phyloP scores from a whole-genome alignment of 2,329 filamentous ascomycete genomes.

The Chaetomiaceae sp. region DNA sequence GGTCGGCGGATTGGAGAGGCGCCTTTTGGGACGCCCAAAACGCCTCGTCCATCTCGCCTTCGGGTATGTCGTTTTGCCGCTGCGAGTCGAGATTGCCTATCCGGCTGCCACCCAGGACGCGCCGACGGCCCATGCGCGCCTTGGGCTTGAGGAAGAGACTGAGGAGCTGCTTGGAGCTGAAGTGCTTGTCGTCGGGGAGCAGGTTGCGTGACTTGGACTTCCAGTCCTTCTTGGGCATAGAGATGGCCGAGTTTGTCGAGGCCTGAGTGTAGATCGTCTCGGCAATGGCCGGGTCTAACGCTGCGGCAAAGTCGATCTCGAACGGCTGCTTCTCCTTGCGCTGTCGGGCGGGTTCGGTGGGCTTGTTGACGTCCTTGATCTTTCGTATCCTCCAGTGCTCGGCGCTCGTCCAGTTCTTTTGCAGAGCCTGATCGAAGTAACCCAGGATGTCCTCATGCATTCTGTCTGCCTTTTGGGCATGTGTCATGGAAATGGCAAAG shows the following conservation, averaged over 20 bases:
- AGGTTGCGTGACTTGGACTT: constrained; percentile 90
- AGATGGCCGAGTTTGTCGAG: constrained; percentile 73
- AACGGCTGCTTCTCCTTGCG: constrained; percentile 96
- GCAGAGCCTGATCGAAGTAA: constrained; percentile 93
- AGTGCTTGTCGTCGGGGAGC: constrained; percentile 95
- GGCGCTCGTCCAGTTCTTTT: constrained; percentile 97
- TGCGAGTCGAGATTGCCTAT: constrained; percentile 37
- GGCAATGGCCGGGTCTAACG: constrained; percentile 64
- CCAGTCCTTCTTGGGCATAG: constrained; percentile 89
- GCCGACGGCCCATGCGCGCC: constrained; percentile 69
- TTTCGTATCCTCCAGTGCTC: constrained; percentile 97
- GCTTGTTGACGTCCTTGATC: constrained; percentile 74
- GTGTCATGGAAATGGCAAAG: constrained; percentile 75
- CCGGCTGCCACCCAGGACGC: constrained; percentile 42
- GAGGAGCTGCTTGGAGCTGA: constrained; percentile 87
- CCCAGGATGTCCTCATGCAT: constrained; percentile 92
- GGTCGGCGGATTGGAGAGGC: constrained; percentile 36
- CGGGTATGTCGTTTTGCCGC: constrained; percentile 48
- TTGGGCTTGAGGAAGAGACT: constrained; percentile 93
- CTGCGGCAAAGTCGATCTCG: constrained; percentile 81
- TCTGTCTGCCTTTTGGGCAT: constrained; percentile 59
- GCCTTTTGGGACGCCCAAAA: constrained; percentile 82
- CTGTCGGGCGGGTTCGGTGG: constrained; percentile 54
- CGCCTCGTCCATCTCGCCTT: constrained; percentile 85
- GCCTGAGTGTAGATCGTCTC: constrained; percentile 79